These are phyloP conservation scores for Tulasnella sp. DNA, from an alignment of 768 basidiomycete genomes.

Conservation along the genomic window DNA sequence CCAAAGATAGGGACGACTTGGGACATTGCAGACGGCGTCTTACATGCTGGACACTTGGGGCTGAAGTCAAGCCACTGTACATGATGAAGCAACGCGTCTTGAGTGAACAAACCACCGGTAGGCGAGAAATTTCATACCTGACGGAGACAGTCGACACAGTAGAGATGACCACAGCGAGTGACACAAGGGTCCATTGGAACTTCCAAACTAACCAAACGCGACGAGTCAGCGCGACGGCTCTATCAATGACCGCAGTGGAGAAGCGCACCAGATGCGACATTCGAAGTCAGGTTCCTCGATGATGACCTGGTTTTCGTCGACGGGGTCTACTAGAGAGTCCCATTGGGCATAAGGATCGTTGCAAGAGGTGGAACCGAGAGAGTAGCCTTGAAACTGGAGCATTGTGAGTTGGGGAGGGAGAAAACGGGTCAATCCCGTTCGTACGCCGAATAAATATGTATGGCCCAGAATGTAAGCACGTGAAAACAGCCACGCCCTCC, in stretches of 20 bases:
- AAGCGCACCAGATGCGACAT: constrained; percentile 9
- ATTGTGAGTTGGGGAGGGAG: no score
- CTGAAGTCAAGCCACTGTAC: constrained; percentile 6
- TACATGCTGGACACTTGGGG: constrained; percentile 8
- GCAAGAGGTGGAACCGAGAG: no score
- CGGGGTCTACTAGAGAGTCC: neutral
- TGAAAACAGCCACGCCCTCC: no score
- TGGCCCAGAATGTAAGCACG: no score
- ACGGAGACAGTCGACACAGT: constrained; percentile 5
- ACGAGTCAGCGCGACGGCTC: neutral
- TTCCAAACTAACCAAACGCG: neutral
- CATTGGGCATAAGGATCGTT: constrained; percentile 3
- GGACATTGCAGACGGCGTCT: neutral
- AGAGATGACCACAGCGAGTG: constrained; percentile 3
- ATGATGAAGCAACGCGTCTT: neutral
- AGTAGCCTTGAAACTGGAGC: no score
- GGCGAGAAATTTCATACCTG: constrained; percentile 4
- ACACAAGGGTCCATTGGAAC: constrained; percentile 5
- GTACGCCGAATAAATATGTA: no score
- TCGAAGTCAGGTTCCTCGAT: constrained; percentile 8
- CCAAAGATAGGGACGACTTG: constrained; percentile 4
- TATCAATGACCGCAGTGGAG: neutral
- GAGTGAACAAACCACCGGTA: neutral
- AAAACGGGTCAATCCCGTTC: no score
- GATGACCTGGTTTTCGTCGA: no score